Conservation (phyloP, 1,139 yeast species). For the Yamadazyma aaseri region DNA sequence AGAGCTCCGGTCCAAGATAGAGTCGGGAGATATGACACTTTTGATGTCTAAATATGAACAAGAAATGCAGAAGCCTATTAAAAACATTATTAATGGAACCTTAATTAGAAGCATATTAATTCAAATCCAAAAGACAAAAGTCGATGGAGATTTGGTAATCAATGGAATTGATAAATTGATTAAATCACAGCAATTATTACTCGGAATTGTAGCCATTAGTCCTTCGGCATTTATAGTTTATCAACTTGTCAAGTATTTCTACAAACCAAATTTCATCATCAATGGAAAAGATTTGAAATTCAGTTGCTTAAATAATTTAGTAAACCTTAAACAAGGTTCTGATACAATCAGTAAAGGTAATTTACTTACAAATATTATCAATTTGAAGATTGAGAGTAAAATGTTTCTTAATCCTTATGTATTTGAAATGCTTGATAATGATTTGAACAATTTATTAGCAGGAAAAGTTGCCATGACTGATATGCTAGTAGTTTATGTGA, state of each 20-base stretch:
- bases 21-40: conserved; percentile 67
- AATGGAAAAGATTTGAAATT: conserved; percentile 41
- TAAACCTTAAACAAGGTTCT: conserved; percentile 44
- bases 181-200: conserved; percentile 87
- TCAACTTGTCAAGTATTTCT: conserved; percentile 28
- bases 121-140: conserved; percentile 92
- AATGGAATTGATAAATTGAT: conserved; percentile 87
- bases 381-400: conserved; percentile 49
- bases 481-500: conserved; percentile 11
- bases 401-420: conserved; percentile 21
- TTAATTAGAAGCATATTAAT: conserved; percentile 75
- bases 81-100: conserved; percentile 62
- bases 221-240: conserved; percentile 70
- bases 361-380: conserved; percentile 56
- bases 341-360: conserved; percentile 41
- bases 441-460: conserved; percentile 12
- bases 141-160: conserved; percentile 88
- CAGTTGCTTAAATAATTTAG: conserved; percentile 52
- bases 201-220: conserved; percentile 85
- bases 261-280: conserved; percentile 28
- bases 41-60: conserved; percentile 79
- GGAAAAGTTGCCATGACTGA: conserved; percentile 13
- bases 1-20: conserved; percentile 39
- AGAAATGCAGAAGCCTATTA: conserved; percentile 70
- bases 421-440: conserved; percentile 12